These are phyloP conservation scores for Suillus tomentosus DNA, from an alignment of 768 basidiomycete genomes.

Conservation along the genomic window DNA sequence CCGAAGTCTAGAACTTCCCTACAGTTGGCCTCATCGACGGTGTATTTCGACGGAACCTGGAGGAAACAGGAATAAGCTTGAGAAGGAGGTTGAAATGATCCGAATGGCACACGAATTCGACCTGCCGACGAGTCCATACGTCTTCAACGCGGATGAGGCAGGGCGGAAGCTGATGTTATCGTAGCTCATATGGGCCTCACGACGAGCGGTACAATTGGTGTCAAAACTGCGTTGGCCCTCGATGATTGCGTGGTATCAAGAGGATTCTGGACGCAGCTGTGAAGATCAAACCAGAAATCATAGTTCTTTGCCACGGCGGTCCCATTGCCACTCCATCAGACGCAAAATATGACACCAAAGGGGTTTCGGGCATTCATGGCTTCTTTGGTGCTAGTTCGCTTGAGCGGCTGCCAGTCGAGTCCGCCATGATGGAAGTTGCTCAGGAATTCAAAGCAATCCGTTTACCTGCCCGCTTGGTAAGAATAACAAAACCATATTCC, in stretches of 20 bases:
- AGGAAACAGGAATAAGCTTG: conserved; percentile 33
- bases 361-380: conserved; percentile 21
- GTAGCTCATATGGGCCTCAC: conserved; percentile 34
- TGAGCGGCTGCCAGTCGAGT: conserved; percentile 28
- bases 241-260: conserved; percentile 27
- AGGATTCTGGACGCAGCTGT: conserved; percentile 21
- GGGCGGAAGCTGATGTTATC: conserved; percentile 27
- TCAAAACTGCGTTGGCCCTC: conserved; percentile 23
- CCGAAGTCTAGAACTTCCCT: conserved; percentile 31
- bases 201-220: conserved; percentile 29
- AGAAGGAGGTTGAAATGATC: conserved; percentile 34
- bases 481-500: not conserved
- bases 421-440: conserved; percentile 21
- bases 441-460: conserved; percentile 26
- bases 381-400: conserved; percentile 33
- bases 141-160: conserved; percentile 30
- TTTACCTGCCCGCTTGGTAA: conserved; percentile 7
- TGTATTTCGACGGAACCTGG: conserved; percentile 30
- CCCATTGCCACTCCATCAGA: conserved; percentile 28
- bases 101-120: conserved; percentile 25
- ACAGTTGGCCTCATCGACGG: conserved; percentile 32
- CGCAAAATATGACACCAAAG: conserved; percentile 22
- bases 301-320: conserved; percentile 28
- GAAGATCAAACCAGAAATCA: conserved; percentile 21
- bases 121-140: conserved; percentile 30